Conservation (phyloP, 139 green algal genomes). For the Raphidocelis subcapitata region DNA sequence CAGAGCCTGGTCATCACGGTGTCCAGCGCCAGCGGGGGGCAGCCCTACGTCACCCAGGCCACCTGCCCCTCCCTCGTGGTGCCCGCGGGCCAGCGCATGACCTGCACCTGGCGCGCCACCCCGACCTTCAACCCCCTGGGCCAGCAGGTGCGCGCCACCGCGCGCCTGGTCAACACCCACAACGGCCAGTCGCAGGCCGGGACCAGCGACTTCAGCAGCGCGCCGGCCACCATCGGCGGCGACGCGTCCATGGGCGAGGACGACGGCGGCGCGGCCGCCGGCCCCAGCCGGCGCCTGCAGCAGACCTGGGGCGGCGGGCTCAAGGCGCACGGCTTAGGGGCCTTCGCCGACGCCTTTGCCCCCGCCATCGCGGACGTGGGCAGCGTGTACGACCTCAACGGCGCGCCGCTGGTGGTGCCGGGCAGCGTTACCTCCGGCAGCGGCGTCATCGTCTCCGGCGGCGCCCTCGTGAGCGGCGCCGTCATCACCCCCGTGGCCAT, state of each 20-base stretch:
- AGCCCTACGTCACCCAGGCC: conserved; percentile 10
- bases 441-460: no score
- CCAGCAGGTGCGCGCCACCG: conserved; percentile 8
- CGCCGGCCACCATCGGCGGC: background rate
- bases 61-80: conserved; percentile 18
- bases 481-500: no score
- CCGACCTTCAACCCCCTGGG: conserved; percentile 25
- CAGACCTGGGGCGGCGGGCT: no score
- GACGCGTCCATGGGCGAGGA: background rate
- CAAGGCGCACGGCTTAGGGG: no score
- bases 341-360: no score
- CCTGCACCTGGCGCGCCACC: conserved; percentile 14
- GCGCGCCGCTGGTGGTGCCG: no score
- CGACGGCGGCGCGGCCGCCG: background rate
- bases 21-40: conserved; percentile 19
- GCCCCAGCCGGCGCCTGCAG: no score
- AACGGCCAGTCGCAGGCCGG: conserved; percentile 13
- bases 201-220: conserved; percentile 17
- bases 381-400: no score
- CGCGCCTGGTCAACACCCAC: conserved; percentile 14
- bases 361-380: no score
- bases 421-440: no score
- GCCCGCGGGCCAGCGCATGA: conserved; percentile 14
- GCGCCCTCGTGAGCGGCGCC: no score
- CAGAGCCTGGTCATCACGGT: conserved; percentile 10